Conservation (phyloP, 2,329 filamentous ascomycete species). For the Paecilomyces fulvus region DNA sequence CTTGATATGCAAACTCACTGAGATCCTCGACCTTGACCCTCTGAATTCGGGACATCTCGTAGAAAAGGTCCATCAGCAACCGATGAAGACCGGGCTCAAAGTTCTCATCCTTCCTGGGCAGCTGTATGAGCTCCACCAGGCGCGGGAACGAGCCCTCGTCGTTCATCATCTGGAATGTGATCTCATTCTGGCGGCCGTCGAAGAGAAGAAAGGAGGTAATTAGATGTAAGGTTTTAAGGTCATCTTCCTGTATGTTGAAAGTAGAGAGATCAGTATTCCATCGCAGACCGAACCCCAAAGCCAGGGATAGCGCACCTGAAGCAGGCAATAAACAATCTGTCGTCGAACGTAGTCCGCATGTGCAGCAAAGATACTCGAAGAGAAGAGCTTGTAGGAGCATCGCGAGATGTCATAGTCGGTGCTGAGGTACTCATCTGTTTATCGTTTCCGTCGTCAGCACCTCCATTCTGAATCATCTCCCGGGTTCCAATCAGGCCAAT, state of each 20-base stretch:
- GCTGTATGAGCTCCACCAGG: conserved; percentile 71
- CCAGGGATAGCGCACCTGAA: conserved; percentile 47
- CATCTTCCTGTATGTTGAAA: conserved; percentile 61
- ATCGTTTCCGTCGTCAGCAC: conserved; percentile 10
- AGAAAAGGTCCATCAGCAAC: conserved; percentile 77
- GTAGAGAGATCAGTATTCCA: not conserved
- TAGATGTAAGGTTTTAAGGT: conserved; percentile 67
- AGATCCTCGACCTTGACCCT: conserved; percentile 69
- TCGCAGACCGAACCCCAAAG: not conserved
- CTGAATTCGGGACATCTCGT: conserved; percentile 94
- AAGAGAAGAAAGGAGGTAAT: conserved; percentile 78
- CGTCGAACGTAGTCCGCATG: conserved; percentile 82
- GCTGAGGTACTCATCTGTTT: conserved; percentile 58
- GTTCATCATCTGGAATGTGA: conserved; percentile 79
- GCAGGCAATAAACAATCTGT: conserved; percentile 83
- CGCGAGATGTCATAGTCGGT: conserved; percentile 70
- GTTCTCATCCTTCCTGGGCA: conserved; percentile 46
- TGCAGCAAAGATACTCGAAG: conserved; percentile 62
- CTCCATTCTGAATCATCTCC: not conserved
- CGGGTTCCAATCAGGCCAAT: not conserved
- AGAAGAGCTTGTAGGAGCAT: conserved; percentile 71
- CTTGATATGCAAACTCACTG: conserved; percentile 41
- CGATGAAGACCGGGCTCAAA: conserved; percentile 59
- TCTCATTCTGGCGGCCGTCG: conserved; percentile 71
- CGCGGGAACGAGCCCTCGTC: conserved; percentile 74